Evolutionary conservation across 352 stramenopile genomes (phyloP), one percentile per base, ranked within the genome.

Genomic region (Pythium rishiriense): DNA sequence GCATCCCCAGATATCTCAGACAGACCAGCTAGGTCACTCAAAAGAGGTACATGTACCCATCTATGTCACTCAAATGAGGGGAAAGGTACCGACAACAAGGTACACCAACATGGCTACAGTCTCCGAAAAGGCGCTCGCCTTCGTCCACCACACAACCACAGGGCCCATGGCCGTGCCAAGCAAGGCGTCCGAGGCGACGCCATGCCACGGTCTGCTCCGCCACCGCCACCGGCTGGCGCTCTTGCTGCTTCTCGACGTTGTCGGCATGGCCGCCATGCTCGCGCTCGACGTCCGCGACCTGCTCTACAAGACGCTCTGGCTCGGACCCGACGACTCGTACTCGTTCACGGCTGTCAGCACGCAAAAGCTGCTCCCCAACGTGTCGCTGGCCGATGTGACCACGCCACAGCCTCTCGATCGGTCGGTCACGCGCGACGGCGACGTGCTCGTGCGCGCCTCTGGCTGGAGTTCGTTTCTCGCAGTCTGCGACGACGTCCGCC

Each of bases 291-390:
- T 68, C 17, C 65, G 65, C 21, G 65, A 72, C 45, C 55, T 72
- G 2, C 65, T 39, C 52, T 72, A 55, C 55, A 72, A 72, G 53
- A 72, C 65, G 22, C 29, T 21, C 19, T 72, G 52, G 65, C 51
- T 72, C 42, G 65, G 65, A 14, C 65, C 65, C 5, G 21, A 55
- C 53, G 65, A 72, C 45, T 58, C 26, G 17, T 68, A 56, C 50
- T 55, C 60, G 19, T 72, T 72, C 54, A 46, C 35, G 10, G 56
- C 49, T 29, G 24, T 43, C 19, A 29, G 26, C 28, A 53, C 45
- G 8, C 65, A 72, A 17, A 5, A 28, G 19, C 59, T 72, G 17
- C 49, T 50, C 19, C n/a, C 8, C 2, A n/a, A 68, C 10, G n/a
- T 39, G 26, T 35, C 50, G 6, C 37, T 61, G 28, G 39, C 53